Conservation (phyloP, 129 eudicot species). For the Helianthus annuus region DNA sequence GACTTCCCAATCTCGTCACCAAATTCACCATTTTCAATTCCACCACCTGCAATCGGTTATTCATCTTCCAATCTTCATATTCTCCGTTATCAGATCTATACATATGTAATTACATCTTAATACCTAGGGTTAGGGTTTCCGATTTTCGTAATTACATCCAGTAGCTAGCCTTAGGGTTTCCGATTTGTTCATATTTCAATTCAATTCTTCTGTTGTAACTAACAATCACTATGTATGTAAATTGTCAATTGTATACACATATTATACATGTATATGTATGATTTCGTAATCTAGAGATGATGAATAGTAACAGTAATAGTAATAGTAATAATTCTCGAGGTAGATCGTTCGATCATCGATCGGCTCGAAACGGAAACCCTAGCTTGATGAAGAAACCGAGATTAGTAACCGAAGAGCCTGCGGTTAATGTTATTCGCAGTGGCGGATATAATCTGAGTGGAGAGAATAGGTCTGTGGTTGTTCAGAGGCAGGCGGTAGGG, state of each 20-base stretch:
- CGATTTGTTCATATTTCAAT: not conserved
- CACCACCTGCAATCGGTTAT: slow-evolving; percentile 3
- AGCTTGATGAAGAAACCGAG: slow-evolving; percentile 64
- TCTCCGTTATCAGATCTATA: not conserved
- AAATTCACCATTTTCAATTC: not conserved
- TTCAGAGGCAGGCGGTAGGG: slow-evolving; percentile 30
- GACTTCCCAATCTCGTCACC: slow-evolving; percentile 19
- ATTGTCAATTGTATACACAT: slow-evolving; percentile 32
- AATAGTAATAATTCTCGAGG: slow-evolving; percentile 32
- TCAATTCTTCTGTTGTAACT: too few species aligned
- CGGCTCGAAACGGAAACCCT: slow-evolving; percentile 36
- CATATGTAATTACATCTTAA: slow-evolving; percentile 9
- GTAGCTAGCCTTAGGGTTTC: too few species aligned
- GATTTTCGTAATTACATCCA: not conserved
- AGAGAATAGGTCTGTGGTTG: not conserved
- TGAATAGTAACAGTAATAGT: slow-evolving; percentile 50
- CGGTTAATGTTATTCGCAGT: slow-evolving; percentile 16
- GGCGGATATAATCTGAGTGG: slow-evolving; percentile 16
- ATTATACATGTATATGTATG: slow-evolving; percentile 14
- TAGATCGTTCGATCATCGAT: slow-evolving; percentile 64
- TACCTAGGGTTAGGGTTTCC: slow-evolving; percentile 38
- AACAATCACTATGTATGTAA: not conserved
- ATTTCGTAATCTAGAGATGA: slow-evolving; percentile 30
- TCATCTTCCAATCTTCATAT: not conserved
- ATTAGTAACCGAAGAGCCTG: slow-evolving; percentile 43